Evolutionary conservation across 208 protist species (phyloP), one percentile per base, ranked within the genome.

Genomic region (Trichomonas vaginalis): DNA sequence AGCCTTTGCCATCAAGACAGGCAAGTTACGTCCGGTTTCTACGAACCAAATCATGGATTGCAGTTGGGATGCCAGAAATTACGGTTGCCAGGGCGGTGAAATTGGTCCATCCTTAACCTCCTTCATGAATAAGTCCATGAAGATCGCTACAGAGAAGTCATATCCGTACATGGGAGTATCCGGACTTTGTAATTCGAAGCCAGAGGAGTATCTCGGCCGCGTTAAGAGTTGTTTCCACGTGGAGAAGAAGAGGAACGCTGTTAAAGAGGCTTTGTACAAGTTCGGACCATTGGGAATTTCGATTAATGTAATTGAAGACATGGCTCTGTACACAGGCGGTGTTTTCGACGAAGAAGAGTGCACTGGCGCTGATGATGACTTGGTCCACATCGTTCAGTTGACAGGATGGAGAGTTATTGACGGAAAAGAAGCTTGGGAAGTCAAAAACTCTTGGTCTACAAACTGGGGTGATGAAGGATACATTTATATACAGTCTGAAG

Each of bases 161-260:
- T 88, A 88, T 88, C 82, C 82, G 12, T 88, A 88, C 17, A 88
- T 88, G 35, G 82, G 82, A 32, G 82, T 88, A 35, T 88, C 82
- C n/a, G 82, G 82, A 32, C 17, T 48, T 32, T 88, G 82, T 42
- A 40, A 47, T 4, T 32, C 17, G 4, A 23, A 88, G 17, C 40
- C 40, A 45, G 40, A 27, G 1, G 82, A 88, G 3, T n/a, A 47
- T 45, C 35, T 83, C 35, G 82, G 82, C 37, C 32, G 47, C 8
- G 40, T 88, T 23, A 40, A 88, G 23, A 40, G 17, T 14, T 88
- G 82, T 42, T 88, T 47, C 40, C 82, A 88, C 37, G 37, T 88
- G 0, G n/a, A n/a, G 37, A n/a, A 40, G 2, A 88, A 35, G 47
- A 37, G 17, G 0, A 15, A 37, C 17, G 40, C 40, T 4, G 82